These are phyloP conservation scores for Aschersonia sp. DNA, from an alignment of 2,329 filamentous ascomycete genomes.

Conservation along the genomic window DNA sequence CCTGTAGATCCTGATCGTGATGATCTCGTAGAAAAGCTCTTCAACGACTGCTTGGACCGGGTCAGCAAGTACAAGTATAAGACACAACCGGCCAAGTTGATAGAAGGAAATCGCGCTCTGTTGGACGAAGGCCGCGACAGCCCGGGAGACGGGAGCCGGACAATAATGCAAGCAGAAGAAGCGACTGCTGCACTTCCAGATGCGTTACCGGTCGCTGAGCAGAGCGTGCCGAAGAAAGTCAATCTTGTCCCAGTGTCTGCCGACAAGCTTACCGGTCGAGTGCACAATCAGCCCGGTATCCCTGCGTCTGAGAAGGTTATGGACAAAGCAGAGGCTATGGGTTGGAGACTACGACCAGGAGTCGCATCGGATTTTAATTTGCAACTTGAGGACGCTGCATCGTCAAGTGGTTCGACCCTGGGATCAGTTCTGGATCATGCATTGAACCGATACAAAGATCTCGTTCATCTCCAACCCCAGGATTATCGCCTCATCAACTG, in stretches of 20 bases:
- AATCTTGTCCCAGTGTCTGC: conserved; percentile 49
- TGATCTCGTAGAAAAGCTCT: conserved; percentile 74
- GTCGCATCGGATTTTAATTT: conserved; percentile 51
- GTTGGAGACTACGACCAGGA: conserved; percentile 60
- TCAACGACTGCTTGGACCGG: conserved; percentile 87
- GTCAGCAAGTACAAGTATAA: conserved; percentile 85
- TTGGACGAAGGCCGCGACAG: conserved; percentile 76
- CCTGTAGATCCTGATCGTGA: conserved; percentile 69
- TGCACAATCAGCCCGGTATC: conserved; percentile 56
- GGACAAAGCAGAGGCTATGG: conserved; percentile 64
- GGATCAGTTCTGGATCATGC: conserved; percentile 87
- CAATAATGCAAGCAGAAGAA: conserved; percentile 58
- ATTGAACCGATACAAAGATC: conserved; percentile 70
- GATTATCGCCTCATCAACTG: conserved; percentile 90
- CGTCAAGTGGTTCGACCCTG: conserved; percentile 54
- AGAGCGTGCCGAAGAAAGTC: conserved; percentile 35
- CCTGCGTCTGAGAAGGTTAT: conserved; percentile 58
- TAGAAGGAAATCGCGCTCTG: conserved; percentile 69
- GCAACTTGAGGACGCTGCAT: conserved; percentile 52
- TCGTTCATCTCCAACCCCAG: conserved; percentile 70
- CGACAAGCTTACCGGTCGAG: conserved; percentile 55
- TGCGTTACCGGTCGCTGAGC: conserved; percentile 37
- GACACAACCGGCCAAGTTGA: conserved; percentile 49
- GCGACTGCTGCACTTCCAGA: conserved; percentile 45
- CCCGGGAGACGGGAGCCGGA: conserved; percentile 50